A percentile compares a stretch with the other conserved stretches of the same genome.
Evolutionary conservation across 257 asterid species (phyloP).

Genomic region (Capsicum rhomboideum): DNA sequence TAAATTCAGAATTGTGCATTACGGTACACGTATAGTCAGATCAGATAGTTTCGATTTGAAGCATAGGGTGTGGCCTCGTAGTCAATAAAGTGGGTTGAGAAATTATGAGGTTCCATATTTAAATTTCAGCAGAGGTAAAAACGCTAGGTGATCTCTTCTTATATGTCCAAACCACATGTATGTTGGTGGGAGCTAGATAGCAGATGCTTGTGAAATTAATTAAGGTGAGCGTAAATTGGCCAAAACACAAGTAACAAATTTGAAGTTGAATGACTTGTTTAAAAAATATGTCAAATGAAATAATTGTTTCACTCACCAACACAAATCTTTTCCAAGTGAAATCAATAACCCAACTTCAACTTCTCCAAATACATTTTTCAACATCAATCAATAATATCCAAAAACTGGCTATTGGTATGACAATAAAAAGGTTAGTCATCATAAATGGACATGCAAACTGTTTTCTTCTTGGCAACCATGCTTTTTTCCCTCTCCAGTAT

Average conservation of each 20-base stretch:
- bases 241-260: too few relatives aligned
- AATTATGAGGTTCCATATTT: background rate
- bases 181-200: too few relatives aligned
- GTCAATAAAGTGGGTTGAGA: background rate
- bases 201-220: too few relatives aligned
- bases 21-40: background rate
- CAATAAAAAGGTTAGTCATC: constrained; percentile 45
- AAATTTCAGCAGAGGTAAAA: background rate
- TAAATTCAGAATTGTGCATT: background rate
- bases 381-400: too few relatives aligned
- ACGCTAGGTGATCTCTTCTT: background rate
- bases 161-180: background rate
- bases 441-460: background rate
- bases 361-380: too few relatives aligned
- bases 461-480: background rate
- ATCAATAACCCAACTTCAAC: too few relatives aligned
- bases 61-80: background rate
- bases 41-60: background rate
- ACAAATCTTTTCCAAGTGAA: too few relatives aligned
- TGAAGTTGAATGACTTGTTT: too few relatives aligned
- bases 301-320: too few relatives aligned
- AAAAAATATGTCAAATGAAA: too few relatives aligned
- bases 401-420: too few relatives aligned
- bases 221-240: too few relatives aligned
- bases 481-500: background rate